Evolutionary conservation across 169 alveolate genomes (phyloP).

Genomic region (Plasmodium sp.): DNA sequence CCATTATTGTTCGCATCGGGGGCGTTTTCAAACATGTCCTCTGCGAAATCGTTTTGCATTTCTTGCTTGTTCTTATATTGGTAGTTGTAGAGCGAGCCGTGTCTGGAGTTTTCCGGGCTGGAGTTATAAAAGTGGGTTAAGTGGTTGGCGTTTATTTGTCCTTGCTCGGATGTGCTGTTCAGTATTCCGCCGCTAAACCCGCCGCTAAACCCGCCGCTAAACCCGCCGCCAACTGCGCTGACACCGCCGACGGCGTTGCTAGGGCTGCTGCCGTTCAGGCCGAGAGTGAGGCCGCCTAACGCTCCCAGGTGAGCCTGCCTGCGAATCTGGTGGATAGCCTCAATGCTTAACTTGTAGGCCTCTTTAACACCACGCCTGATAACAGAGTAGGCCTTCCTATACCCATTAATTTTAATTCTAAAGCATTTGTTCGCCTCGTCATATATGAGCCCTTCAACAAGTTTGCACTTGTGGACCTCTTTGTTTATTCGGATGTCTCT

Average conservation of each 20-base stretch:
- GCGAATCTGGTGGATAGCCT: conserved; percentile 48
- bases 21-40: conserved; percentile 15
- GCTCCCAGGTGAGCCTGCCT: conserved; percentile 5
- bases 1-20: neutral
- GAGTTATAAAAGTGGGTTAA: conserved; percentile 43
- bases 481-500: conserved; percentile 71
- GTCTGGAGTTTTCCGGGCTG: conserved; percentile 52
- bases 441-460: conserved; percentile 70
- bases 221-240: too few species aligned
- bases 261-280: neutral
- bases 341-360: conserved; percentile 73
- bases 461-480: conserved; percentile 66
- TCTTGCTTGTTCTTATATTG: conserved; percentile 31
- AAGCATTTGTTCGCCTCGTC: conserved; percentile 74
- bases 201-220: too few species aligned
- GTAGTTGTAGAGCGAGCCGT: conserved; percentile 20
- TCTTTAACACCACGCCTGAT: conserved; percentile 74
- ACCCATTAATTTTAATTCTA: conserved; percentile 69
- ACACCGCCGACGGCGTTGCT: neutral
- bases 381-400: conserved; percentile 73
- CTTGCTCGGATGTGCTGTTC: conserved; percentile 17
- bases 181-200: neutral
- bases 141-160: conserved; percentile 57
- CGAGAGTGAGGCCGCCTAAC: neutral
- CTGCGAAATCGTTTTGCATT: neutral